A percentile compares a stretch with the other conserved stretches of the same genome.
These are phyloP conservation scores for Gossypium davidsonii DNA, from an alignment of 441 rosid species.

Conservation along the genomic window DNA sequence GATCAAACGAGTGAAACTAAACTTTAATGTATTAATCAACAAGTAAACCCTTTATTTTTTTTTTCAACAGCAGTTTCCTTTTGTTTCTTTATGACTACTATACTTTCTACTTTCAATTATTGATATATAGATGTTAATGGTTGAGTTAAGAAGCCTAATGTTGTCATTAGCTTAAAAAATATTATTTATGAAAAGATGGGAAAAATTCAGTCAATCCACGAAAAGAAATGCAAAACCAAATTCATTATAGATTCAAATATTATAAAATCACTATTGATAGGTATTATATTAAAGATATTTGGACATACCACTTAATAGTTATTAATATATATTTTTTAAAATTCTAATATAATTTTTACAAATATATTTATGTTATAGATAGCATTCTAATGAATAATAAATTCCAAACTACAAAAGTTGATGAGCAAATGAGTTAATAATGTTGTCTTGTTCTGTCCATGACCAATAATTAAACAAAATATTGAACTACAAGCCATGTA, in stretches of 20 bases:
- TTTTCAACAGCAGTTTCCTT: background rate
- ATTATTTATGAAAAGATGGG: background rate
- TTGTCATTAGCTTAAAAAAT: background rate
- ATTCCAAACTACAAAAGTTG: constrained; percentile 6
- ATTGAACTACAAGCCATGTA: background rate
- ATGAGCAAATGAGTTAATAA: background rate
- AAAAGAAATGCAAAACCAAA: background rate
- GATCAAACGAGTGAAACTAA: constrained; percentile 9
- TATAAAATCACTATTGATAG: too few relatives aligned
- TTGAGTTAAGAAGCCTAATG: background rate
- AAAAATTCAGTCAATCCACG: background rate
- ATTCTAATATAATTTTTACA: background rate
- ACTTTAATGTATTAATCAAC: constrained; percentile 20
- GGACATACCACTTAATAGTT: background rate
- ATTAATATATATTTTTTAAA: background rate
- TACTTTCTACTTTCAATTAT: background rate
- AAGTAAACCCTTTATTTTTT: background rate
- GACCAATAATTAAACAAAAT: background rate
- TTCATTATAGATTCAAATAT: background rate
- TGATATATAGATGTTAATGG: background rate
- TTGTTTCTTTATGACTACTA: too few relatives aligned
- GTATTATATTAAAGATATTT: too few relatives aligned
- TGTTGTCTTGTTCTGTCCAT: constrained; percentile 5
- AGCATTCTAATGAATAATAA: background rate
- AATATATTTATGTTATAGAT: background rate